Evolutionary conservation across 2,329 filamentous ascomycete species (phyloP).

Genomic region (Colletotrichum eleusines): DNA sequence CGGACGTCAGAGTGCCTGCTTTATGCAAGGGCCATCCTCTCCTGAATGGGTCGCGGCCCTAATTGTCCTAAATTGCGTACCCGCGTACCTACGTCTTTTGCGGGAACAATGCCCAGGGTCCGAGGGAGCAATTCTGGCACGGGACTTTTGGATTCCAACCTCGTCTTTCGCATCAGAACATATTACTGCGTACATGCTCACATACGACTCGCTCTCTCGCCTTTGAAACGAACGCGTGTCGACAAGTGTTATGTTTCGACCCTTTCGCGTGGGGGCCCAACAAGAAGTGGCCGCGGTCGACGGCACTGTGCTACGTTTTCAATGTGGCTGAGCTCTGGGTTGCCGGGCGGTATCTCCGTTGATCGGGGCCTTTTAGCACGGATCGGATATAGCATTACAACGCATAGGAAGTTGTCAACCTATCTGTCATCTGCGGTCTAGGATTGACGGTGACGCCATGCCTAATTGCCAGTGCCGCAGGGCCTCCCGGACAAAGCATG

Average conservation of each 20-base stretch:
- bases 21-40: slow-evolving; percentile 35
- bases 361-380: slow-evolving; percentile 24
- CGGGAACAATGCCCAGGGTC: slow-evolving; percentile 34
- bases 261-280: slow-evolving; percentile 7
- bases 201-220: slow-evolving; percentile 19
- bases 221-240: slow-evolving; percentile 6
- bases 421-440: slow-evolving; percentile 28
- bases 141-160: slow-evolving; percentile 14
- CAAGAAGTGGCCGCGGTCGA: slow-evolving; percentile 22
- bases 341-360: slow-evolving; percentile 39
- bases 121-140: slow-evolving; percentile 12
- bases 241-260: not conserved
- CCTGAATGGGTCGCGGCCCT: slow-evolving; percentile 38
- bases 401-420: slow-evolving; percentile 3
- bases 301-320: slow-evolving; percentile 25
- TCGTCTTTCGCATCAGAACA: slow-evolving; percentile 21
- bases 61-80: slow-evolving; percentile 34
- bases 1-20: slow-evolving; percentile 12
- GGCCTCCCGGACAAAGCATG: not conserved
- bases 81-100: slow-evolving; percentile 31
- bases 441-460: slow-evolving; percentile 8
- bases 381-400: slow-evolving; percentile 28
- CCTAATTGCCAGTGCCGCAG: slow-evolving; percentile 1
- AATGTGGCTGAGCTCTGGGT: slow-evolving; percentile 40
- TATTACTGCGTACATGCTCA: not conserved